These are phyloP conservation scores for Pseudohyphozyma bogoriensis DNA, from an alignment of 768 basidiomycete species.

Conservation along the genomic window DNA sequence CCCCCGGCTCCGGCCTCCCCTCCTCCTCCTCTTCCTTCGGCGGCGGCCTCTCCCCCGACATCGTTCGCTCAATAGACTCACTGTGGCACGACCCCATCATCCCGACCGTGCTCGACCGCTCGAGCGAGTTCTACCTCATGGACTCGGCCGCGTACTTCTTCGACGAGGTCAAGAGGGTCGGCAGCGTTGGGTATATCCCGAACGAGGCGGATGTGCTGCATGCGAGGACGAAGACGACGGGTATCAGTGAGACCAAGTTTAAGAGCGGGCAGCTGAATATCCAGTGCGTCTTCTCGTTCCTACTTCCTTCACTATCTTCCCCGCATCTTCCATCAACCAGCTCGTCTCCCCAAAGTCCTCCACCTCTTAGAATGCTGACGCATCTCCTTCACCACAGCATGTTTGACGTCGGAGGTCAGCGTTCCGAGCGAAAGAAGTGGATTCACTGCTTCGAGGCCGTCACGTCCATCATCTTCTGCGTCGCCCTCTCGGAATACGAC, in stretches of 20 bases:
- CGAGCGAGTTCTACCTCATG: conserved; percentile 77
- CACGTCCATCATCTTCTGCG: conserved; percentile 68
- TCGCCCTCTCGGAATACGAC: conserved; percentile 64
- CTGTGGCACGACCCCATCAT: conserved; percentile 47
- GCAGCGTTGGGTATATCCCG: conserved; percentile 66
- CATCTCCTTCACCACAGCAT: conserved; percentile 42
- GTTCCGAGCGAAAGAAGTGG: conserved; percentile 73
- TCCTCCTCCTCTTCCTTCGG: conserved; percentile 1
- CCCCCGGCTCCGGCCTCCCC: conserved; percentile 1
- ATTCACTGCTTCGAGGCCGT: conserved; percentile 71
- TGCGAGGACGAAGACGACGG: conserved; percentile 78
- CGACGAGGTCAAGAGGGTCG: conserved; percentile 71
- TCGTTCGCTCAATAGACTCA: conserved; percentile 41
- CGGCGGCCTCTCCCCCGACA: conserved; percentile 36
- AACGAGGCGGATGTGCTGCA: conserved; percentile 76
- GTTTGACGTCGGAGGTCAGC: conserved; percentile 71
- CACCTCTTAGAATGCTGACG: no score
- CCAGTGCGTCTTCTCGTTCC: conserved; percentile 36
- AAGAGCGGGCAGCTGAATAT: conserved; percentile 45
- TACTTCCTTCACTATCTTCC: not conserved
- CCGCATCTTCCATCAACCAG: not conserved
- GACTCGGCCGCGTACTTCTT: conserved; percentile 92
- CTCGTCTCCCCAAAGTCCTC: no score
- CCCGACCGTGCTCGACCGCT: conserved; percentile 41
- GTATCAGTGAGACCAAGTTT: conserved; percentile 76